A percentile compares a stretch with the other conserved stretches of the same genome.
Conservation (phyloP, 1,139 yeast genomes). For the Lizanozyma gosingica region DNA sequence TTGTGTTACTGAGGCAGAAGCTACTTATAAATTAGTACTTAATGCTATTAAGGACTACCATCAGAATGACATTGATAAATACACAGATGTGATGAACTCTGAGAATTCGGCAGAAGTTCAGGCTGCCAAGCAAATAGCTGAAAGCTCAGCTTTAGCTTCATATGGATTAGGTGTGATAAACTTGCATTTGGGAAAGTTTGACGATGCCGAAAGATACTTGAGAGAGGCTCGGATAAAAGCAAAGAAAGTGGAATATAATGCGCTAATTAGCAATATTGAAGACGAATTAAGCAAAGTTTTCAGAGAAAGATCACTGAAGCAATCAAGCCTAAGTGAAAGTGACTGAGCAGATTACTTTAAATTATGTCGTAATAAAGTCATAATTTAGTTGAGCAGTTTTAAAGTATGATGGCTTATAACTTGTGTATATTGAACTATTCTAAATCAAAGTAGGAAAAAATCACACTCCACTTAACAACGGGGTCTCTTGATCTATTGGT, state of each 20-base stretch:
- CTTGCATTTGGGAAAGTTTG: constrained; percentile 46
- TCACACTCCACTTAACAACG: too few relatives aligned
- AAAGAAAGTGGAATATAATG: constrained; percentile 55
- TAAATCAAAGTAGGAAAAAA: too few relatives aligned
- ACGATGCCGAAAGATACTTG: constrained; percentile 51
- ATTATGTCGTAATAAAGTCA: too few relatives aligned
- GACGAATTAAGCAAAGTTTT: constrained; percentile 41
- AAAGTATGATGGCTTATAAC: too few relatives aligned
- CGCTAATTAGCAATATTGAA: constrained; percentile 58
- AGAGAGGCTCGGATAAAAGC: constrained; percentile 70
- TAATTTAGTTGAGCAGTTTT: too few relatives aligned
- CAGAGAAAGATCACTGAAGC: not conserved
- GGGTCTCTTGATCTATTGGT: not conserved
- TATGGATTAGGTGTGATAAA: constrained; percentile 80
- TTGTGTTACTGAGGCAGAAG: not conserved
- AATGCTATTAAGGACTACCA: not conserved
- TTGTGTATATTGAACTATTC: too few relatives aligned
- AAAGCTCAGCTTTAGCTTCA: constrained; percentile 70
- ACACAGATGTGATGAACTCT: not conserved
- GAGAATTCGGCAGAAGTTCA: not conserved
- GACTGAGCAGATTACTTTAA: too few relatives aligned
- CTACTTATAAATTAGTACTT: not conserved
- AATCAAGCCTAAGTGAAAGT: too few relatives aligned
- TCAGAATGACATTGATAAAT: not conserved
- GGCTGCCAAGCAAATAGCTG: constrained; percentile 15